Conservation (phyloP, 2,329 filamentous ascomycete species). For the Aschersonia sp. region DNA sequence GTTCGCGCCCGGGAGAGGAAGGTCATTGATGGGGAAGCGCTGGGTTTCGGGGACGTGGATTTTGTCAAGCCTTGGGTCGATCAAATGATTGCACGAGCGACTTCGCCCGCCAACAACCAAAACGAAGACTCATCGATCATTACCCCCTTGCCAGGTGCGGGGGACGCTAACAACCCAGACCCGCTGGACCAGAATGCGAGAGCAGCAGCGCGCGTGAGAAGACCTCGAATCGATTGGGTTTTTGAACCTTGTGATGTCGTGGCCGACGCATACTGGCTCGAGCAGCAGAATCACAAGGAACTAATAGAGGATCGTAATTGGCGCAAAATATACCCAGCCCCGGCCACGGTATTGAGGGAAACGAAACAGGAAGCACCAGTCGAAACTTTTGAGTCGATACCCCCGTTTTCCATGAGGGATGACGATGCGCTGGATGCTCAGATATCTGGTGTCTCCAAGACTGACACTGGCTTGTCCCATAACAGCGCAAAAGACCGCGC, state of each 20-base stretch:
- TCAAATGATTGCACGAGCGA: constrained; percentile 31
- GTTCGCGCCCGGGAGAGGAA: constrained; percentile 66
- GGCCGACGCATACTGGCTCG: constrained; percentile 82
- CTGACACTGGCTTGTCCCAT: constrained; percentile 28
- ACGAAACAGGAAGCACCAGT: constrained; percentile 15
- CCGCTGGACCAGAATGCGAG: constrained; percentile 29
- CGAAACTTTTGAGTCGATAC: constrained; percentile 9
- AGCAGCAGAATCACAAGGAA: constrained; percentile 65
- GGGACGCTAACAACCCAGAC: constrained; percentile 25
- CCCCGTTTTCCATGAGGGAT: constrained; percentile 12
- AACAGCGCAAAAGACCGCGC: constrained; percentile 43
- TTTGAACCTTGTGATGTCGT: constrained; percentile 73
- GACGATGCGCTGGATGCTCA: constrained; percentile 9
- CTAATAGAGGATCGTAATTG: constrained; percentile 71
- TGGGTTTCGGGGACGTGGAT: constrained; percentile 63
- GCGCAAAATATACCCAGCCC: constrained; percentile 50
- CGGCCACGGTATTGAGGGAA: constrained; percentile 13
- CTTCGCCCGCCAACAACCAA: constrained; percentile 11
- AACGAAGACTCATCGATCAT: constrained; percentile 15
- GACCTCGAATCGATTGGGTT: constrained; percentile 73
- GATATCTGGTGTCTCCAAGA: constrained; percentile 9
- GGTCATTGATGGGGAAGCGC: constrained; percentile 56
- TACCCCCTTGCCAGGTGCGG: constrained; percentile 31
- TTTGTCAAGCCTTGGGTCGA: constrained; percentile 68
- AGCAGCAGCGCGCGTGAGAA: constrained; percentile 43